Percentiles rank a stretch among this genome's conserved stretches.
Evolutionary conservation across 176 grass and related monocot species (phyloP).

Genomic region (Dactylis glomerata): DNA sequence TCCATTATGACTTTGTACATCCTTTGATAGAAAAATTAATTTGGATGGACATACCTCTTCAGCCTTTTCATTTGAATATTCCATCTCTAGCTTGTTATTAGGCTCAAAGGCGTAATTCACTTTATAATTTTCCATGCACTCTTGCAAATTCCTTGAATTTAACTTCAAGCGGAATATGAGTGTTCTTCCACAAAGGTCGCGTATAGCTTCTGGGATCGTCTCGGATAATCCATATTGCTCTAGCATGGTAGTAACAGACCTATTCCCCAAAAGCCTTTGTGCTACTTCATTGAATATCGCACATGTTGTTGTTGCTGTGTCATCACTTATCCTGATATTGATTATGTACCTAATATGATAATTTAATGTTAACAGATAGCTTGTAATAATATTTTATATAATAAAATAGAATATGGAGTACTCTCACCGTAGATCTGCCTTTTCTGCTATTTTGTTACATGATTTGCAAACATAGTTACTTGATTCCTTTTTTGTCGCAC

Average conservation of each 20-base stretch:
- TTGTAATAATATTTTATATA: too few relatives aligned
- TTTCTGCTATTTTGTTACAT: not conserved
- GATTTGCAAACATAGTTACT: not conserved
- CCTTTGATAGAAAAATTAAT: not conserved
- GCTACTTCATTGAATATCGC: not conserved
- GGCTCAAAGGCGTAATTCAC: not conserved
- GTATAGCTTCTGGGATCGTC: not conserved
- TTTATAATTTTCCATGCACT: not conserved
- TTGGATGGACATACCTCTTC: not conserved
- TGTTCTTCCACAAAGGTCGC: not conserved
- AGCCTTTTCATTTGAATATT: not conserved
- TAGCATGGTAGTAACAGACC: not conserved
- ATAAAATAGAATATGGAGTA: too few relatives aligned
- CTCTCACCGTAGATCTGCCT: too few relatives aligned
- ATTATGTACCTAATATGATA: not conserved
- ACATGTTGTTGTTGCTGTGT: not conserved
- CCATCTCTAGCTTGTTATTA: not conserved
- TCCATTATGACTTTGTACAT: too few relatives aligned
- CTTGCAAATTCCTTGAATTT: not conserved
- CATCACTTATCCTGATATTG: not conserved
- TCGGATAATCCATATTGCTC: not conserved
- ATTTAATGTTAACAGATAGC: too few relatives aligned
- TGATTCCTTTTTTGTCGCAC: not conserved
- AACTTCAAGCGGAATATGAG: not conserved
- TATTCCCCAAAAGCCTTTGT: not conserved